Percentiles rank a stretch among this genome's conserved stretches.
These are phyloP conservation scores for Endotrypanum monterogeii DNA, from an alignment of 208 protist genomes.

Conservation along the genomic window DNA sequence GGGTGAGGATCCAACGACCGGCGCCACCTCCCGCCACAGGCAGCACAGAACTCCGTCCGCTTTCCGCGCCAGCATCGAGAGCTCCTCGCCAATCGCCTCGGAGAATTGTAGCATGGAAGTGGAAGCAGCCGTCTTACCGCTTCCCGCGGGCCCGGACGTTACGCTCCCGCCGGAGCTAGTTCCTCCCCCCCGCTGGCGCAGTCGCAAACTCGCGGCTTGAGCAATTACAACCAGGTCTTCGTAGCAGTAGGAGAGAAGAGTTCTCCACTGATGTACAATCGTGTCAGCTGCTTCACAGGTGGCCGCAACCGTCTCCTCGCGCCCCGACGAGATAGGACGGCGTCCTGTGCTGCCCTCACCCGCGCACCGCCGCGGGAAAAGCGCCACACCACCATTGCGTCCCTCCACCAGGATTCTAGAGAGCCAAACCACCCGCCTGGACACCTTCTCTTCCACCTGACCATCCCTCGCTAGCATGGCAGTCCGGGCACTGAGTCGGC, in stretches of 20 bases:
- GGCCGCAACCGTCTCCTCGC: neutral
- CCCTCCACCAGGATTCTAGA: slow-evolving; percentile 27
- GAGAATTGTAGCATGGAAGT: neutral
- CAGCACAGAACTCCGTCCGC: slow-evolving; percentile 24
- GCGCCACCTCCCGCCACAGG: slow-evolving; percentile 21
- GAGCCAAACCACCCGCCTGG: slow-evolving; percentile 21
- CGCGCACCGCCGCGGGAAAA: neutral
- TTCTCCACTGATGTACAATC: slow-evolving; percentile 17
- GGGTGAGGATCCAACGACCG: neutral
- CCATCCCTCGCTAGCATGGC: slow-evolving; percentile 27
- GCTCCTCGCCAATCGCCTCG: slow-evolving; percentile 16
- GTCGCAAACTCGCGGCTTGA: slow-evolving; percentile 28
- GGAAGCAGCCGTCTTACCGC: neutral
- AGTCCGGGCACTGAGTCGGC: slow-evolving; percentile 24
- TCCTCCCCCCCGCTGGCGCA: slow-evolving; percentile 28
- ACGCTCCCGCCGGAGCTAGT: no score
- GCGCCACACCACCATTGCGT: neutral
- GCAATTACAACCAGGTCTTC: slow-evolving; percentile 23
- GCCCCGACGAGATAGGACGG: neutral
- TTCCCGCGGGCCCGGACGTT: slow-evolving; percentile 24
- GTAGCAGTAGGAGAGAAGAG: slow-evolving; percentile 11
- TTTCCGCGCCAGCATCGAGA: slow-evolving; percentile 19
- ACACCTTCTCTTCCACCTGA: slow-evolving; percentile 17
- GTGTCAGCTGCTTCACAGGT: neutral
- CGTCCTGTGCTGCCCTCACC: neutral